Conservation (phyloP, 129 eudicot species). For the Helianthus tuberosus region DNA sequence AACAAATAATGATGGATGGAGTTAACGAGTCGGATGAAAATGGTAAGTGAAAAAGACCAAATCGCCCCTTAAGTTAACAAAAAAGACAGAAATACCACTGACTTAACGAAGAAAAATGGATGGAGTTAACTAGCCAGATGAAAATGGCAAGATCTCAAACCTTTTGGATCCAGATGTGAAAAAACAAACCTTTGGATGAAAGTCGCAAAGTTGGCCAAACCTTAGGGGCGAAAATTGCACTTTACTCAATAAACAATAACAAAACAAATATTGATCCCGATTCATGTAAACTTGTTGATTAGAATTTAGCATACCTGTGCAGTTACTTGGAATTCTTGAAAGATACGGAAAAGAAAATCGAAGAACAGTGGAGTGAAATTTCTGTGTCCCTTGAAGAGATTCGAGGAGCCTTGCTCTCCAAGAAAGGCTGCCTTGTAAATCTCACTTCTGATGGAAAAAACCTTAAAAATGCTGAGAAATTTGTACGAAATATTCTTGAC, state of each 20-base stretch:
- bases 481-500: constrained; percentile 59
- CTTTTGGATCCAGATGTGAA: no score
- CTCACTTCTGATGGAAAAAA: constrained; percentile 80
- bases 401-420: constrained; percentile 58
- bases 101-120: no score
- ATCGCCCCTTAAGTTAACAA: no score
- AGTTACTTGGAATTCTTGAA: constrained; percentile 78
- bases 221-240: no score
- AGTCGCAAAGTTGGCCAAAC: no score
- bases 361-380: constrained; percentile 66
- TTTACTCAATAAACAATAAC: neutral
- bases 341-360: constrained; percentile 65
- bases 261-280: neutral
- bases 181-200: no score
- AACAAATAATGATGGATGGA: no score
- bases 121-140: no score
- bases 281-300: constrained; percentile 9
- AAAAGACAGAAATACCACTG: no score
- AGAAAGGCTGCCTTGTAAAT: constrained; percentile 66
- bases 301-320: constrained; percentile 25
- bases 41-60: no score
- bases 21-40: no score
- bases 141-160: no score
- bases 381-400: constrained; percentile 80
- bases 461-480: constrained; percentile 56